Evolutionary conservation across 1,139 yeast species (phyloP).

Genomic region (Yamadazyma atlantica): DNA sequence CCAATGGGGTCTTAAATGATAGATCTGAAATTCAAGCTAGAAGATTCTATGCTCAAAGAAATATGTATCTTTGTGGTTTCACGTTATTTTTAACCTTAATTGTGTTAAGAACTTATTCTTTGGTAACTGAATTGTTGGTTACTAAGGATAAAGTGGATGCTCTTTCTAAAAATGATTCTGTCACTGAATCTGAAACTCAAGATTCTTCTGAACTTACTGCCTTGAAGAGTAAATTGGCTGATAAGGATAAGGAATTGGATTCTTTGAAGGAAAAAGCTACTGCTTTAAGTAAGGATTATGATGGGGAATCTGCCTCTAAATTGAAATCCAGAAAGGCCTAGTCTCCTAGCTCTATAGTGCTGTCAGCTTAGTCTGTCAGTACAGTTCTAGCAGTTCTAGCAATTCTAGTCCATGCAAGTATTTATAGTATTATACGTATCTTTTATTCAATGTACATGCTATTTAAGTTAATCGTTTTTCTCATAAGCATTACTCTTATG

Average conservation of each 20-base stretch:
- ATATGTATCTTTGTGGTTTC: conserved; percentile 94
- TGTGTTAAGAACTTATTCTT: conserved; percentile 79
- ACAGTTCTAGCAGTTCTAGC: no score
- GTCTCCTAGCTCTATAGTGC: no score
- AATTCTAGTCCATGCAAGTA: no score
- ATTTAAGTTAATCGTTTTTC: no score
- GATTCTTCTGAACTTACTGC: conserved; percentile 42
- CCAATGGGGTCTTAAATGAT: conserved; percentile 42
- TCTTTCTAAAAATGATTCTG: conserved; percentile 24
- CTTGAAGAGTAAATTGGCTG: conserved; percentile 56
- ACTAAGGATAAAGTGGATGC: conserved; percentile 64
- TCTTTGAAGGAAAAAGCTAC: conserved; percentile 72
- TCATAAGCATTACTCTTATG: conserved; percentile 88
- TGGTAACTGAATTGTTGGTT: conserved; percentile 72
- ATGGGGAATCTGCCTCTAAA: conserved; percentile 3
- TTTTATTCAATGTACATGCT: no score
- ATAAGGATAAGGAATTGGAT: conserved; percentile 62
- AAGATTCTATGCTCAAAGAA: conserved; percentile 93
- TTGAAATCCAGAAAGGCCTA: conserved; percentile 9
- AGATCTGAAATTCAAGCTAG: conserved; percentile 84
- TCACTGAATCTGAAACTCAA: conserved; percentile 13
- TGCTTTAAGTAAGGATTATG: conserved; percentile 64
- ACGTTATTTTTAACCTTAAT: conserved; percentile 87
- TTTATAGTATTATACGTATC: no score
- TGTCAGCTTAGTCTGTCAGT: no score